Conservation (phyloP, 1,284 basidiomycete species). For the Melampsora americana region DNA sequence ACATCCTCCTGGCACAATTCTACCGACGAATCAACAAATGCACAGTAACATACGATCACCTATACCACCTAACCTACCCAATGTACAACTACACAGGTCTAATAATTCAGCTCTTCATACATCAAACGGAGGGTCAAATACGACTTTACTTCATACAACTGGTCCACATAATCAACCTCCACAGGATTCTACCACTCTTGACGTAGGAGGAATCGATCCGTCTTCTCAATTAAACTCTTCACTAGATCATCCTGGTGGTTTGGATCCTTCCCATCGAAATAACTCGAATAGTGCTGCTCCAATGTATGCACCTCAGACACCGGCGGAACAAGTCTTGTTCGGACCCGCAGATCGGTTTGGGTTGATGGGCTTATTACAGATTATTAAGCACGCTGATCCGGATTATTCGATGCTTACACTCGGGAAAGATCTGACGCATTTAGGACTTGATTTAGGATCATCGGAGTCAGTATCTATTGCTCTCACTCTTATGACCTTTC, state of each 20-base stretch:
- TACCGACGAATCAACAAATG: slow-evolving; percentile 25
- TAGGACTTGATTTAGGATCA: slow-evolving; percentile 85
- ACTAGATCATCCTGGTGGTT: slow-evolving; percentile 33
- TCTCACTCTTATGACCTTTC: background rate
- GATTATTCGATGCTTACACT: slow-evolving; percentile 81
- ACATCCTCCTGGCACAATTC: slow-evolving; percentile 16
- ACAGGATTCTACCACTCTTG: slow-evolving; percentile 2
- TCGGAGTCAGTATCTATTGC: slow-evolving; percentile 55
- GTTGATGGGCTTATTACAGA: slow-evolving; percentile 76
- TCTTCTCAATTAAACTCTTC: slow-evolving; percentile 38
- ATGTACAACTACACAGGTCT: background rate
- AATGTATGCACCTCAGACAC: slow-evolving; percentile 57
- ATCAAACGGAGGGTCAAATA: slow-evolving; percentile 23
- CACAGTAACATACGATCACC: slow-evolving; percentile 37
- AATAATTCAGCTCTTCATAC: slow-evolving; percentile 11
- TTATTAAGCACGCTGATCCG: slow-evolving; percentile 78
- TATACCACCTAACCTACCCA: slow-evolving; percentile 36
- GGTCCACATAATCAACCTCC: slow-evolving; percentile 37
- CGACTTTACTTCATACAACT: slow-evolving; percentile 26
- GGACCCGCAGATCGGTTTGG: slow-evolving; percentile 96
- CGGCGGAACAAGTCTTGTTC: slow-evolving; percentile 88
- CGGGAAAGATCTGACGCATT: slow-evolving; percentile 85
- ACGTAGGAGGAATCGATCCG: slow-evolving; percentile 15
- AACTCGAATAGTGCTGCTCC: background rate
- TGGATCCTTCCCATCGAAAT: slow-evolving; percentile 32